phyloP scores from a whole-genome alignment of 192 early-diverging fungal genomes.

The Entomortierella lignicola region DNA sequence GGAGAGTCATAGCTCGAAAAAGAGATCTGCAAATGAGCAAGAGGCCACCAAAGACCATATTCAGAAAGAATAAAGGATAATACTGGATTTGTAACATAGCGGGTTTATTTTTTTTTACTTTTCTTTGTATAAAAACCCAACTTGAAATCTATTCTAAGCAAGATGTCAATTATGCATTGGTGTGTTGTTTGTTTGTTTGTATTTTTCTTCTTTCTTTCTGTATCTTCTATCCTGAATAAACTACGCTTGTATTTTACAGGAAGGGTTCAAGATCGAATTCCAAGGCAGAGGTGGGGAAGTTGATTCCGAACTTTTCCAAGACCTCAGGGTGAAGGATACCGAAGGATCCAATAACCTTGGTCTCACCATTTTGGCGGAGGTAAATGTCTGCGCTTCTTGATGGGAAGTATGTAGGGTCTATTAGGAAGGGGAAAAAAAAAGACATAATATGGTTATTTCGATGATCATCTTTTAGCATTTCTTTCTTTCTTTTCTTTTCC shows the following conservation, averaged over 20 bases:
- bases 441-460: too few species aligned
- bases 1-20: slow-evolving; percentile 1
- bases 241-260: slow-evolving; percentile 66
- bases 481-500: too few species aligned
- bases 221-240: background rate
- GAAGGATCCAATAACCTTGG: slow-evolving; percentile 79
- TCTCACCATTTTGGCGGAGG: slow-evolving; percentile 64
- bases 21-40: background rate
- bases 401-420: slow-evolving; percentile 89
- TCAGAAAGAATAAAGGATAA: too few species aligned
- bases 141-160: too few species aligned
- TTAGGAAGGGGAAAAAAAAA: background rate
- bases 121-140: too few species aligned
- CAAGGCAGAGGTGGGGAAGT: slow-evolving; percentile 86
- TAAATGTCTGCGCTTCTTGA: slow-evolving; percentile 92
- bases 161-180: too few species aligned
- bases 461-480: too few species aligned
- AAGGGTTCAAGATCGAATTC: slow-evolving; percentile 98
- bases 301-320: slow-evolving; percentile 84
- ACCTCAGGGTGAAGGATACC: slow-evolving; percentile 96
- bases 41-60: background rate
- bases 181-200: background rate
- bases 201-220: slow-evolving; percentile 4
- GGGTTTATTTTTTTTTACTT: too few species aligned
- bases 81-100: too few species aligned